Evolutionary conservation across 140 eudicot species (phyloP).

Genomic region (Anethum foeniculum): DNA sequence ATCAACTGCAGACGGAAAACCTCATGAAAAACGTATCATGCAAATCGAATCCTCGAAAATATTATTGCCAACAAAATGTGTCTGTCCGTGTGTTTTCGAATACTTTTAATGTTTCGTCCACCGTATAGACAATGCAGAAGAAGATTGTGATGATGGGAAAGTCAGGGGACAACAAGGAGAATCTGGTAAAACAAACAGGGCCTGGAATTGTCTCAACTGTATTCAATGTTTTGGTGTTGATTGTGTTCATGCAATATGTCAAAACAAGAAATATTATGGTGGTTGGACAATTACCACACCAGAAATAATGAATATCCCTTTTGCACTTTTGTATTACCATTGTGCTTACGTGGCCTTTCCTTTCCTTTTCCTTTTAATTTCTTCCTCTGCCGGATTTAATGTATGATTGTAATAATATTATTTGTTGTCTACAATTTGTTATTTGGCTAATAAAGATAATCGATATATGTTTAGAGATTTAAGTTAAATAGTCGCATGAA

Average conservation of each 20-base stretch:
- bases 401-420: too few species aligned
- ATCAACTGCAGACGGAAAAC: not conserved
- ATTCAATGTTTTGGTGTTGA: conserved; percentile 4
- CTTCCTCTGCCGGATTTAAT: not conserved
- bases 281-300: conserved; percentile 12
- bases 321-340: conserved; percentile 6
- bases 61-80: not conserved
- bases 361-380: not conserved
- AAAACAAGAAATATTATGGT: not conserved
- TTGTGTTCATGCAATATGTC: not conserved
- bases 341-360: not conserved
- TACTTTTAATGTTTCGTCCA: not conserved
- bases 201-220: conserved; percentile 6
- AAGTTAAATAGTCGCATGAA: too few species aligned
- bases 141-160: conserved; percentile 1
- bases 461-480: too few species aligned
- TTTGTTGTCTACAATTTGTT: too few species aligned
- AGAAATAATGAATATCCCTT: conserved; percentile 2
- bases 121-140: not conserved
- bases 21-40: not conserved
- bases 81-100: not conserved
- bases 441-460: too few species aligned
- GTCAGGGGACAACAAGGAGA: not conserved
- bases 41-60: not conserved
- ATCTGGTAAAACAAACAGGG: not conserved